Conservation (phyloP, 306 rosid genomes). For the Datisca glomerata region DNA sequence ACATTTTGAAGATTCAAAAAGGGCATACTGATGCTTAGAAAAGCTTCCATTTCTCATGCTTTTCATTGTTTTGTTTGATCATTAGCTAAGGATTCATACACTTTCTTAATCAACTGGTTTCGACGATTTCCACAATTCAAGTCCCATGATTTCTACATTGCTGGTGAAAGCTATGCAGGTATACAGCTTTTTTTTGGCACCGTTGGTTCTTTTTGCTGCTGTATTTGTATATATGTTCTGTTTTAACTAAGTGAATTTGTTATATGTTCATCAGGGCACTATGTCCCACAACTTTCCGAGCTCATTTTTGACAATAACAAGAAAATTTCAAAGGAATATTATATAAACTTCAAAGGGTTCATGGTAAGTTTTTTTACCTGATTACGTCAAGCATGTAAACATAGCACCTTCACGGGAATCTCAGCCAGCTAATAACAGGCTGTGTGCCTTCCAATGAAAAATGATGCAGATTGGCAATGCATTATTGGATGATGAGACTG, state of each 20-base stretch:
- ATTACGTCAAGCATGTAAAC: too few relatives aligned
- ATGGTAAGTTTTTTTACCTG: slow-evolving; percentile 24
- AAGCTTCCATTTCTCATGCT: too few relatives aligned
- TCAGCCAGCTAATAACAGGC: too few relatives aligned
- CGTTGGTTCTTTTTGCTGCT: background rate
- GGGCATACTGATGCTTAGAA: too few relatives aligned
- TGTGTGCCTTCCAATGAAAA: too few relatives aligned
- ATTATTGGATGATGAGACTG: slow-evolving; percentile 31
- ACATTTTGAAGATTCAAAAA: background rate
- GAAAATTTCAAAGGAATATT: slow-evolving; percentile 6
- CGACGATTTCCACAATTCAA: slow-evolving; percentile 62
- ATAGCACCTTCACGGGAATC: too few relatives aligned
- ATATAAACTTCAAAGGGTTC: slow-evolving; percentile 39
- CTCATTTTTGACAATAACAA: slow-evolving; percentile 30
- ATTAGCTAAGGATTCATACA: slow-evolving; percentile 63
- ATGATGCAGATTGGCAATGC: slow-evolving; percentile 35
- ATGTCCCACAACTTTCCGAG: slow-evolving; percentile 52
- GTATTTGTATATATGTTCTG: background rate
- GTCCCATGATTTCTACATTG: slow-evolving; percentile 64
- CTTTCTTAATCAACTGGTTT: slow-evolving; percentile 62
- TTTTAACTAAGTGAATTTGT: background rate
- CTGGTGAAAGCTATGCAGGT: slow-evolving; percentile 96
- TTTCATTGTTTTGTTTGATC: background rate
- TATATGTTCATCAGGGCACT: slow-evolving; percentile 49
- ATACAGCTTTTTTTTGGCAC: background rate